A percentile compares a stretch with the other conserved stretches of the same genome.
Conservation (phyloP, 2,329 filamentous ascomycete genomes). For the Cladobotryum mycophilum region DNA sequence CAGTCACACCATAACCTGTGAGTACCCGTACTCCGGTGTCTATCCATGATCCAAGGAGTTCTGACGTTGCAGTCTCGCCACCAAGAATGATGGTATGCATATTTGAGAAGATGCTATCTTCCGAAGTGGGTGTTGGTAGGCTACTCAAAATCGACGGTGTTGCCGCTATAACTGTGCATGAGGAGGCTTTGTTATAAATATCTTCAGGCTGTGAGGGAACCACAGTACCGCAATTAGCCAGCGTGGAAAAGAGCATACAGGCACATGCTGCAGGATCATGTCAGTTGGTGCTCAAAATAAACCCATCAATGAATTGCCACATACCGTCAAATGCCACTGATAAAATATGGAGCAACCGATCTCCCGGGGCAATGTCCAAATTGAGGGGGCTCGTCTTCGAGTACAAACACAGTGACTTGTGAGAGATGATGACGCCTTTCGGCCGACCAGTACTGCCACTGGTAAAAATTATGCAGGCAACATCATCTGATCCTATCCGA, state of each 20-base stretch:
- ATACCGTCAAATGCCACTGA: slow-evolving; percentile 9
- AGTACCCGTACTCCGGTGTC: slow-evolving; percentile 7
- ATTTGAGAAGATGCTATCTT: background rate
- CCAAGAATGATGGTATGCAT: slow-evolving; percentile 8
- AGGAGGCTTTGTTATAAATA: slow-evolving; percentile 5
- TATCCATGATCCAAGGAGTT: background rate
- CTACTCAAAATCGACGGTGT: slow-evolving; percentile 5
- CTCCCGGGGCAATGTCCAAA: slow-evolving; percentile 5
- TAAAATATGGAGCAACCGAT: slow-evolving; percentile 7
- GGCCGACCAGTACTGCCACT: slow-evolving; percentile 6
- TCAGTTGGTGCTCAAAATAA: background rate
- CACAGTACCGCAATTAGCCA: slow-evolving; percentile 5
- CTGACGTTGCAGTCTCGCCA: slow-evolving; percentile 3
- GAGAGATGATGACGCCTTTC: slow-evolving; percentile 7
- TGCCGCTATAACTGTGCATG: slow-evolving; percentile 7
- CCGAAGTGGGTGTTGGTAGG: background rate
- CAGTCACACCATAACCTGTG: slow-evolving; percentile 6
- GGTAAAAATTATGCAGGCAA: slow-evolving; percentile 9
- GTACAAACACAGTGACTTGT: slow-evolving; percentile 6
- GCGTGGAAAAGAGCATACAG: slow-evolving; percentile 9
- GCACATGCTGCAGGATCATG: slow-evolving; percentile 2
- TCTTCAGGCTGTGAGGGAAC: slow-evolving; percentile 6
- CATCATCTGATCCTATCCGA: background rate
- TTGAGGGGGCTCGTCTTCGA: slow-evolving; percentile 6
- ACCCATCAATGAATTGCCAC: background rate